Conservation (phyloP, 495 filamentous ascomycete genomes). For the Penicillium pulvis region DNA sequence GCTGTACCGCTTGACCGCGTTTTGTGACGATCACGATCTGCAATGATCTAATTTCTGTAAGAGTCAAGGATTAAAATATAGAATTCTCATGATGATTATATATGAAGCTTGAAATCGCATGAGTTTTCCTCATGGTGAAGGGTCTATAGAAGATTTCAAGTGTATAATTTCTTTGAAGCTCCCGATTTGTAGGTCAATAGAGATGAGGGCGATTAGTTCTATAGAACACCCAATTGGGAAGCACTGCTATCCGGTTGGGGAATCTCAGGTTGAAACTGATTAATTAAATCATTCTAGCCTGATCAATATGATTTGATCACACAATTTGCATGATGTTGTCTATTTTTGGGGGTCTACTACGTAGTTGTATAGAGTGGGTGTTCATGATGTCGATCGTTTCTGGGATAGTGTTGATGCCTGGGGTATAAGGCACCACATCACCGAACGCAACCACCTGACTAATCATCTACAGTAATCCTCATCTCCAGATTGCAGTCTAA, state of each 20-base stretch:
- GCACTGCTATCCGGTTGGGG: not conserved
- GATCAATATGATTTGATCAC: not conserved
- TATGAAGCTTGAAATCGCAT: not conserved
- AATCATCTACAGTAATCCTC: not conserved
- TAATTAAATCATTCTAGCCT: not conserved
- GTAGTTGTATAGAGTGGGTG: not conserved
- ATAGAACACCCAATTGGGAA: conserved; percentile 9
- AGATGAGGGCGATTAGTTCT: not conserved
- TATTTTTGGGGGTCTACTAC: not conserved
- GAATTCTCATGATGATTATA: not conserved
- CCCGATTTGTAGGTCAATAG: conserved; percentile 29
- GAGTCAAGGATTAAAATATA: not conserved
- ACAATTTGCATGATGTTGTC: not conserved
- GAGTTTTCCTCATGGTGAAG: conserved; percentile 5
- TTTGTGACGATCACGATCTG: not conserved
- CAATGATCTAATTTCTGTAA: no score
- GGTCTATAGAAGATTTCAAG: conserved; percentile 13
- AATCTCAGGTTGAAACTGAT: not conserved
- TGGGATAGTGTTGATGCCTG: not conserved
- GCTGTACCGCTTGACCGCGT: not conserved
- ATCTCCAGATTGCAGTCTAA: not conserved
- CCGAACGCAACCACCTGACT: conserved; percentile 5
- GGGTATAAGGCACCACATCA: not conserved
- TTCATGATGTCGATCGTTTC: not conserved
- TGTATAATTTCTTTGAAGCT: not conserved